Base-by-base conservation (phyloP, 352 stramenopile species). In the Halophytophthora polymorphica region DNA sequence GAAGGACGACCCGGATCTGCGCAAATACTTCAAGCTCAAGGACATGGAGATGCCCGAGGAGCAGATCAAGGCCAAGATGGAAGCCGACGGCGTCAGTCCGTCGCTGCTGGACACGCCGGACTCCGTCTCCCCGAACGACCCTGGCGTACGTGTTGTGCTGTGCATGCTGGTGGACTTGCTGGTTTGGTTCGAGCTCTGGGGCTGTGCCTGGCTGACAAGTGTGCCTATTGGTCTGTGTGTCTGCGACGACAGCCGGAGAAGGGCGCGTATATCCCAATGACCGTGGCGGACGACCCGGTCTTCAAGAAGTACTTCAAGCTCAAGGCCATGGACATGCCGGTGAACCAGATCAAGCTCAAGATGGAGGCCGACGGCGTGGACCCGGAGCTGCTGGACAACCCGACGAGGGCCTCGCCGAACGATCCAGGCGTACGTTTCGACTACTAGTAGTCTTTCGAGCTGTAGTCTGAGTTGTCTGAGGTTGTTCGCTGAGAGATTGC, bases 301-400 rank as follows among this genome's bases (percentile, higher is more conserved):
- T 88, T 90, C 46, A 82, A 79, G 38, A 91, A 90, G 57, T 95
- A 91, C 56, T 93, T 94, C 57, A 90, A 93, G 65, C 66, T 95
- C 25, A 91, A 90, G 61, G 61, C 45, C 13, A 84, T 94, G 78
- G 67, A 81, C 59, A 92, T 95, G 83, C 68, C 83, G 1, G 39
- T 86, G 13, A 76, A 89, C 17, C 75, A 93, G 39, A 91, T 95
- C 58, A 91, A 90, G 50, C 50, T 91, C 46, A 92, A 94, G 58
- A 95, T 95, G 79, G 74, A 91, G 52, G 73, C 73, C 0, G 86
- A 94, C 13, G 82, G 83, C 6, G 53, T 93, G 1, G 78, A 93
- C 39, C 66, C 85, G 1, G 50, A 64, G 13, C 50, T 93, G 23
- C 58, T 95, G 2, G 79, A 92, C 40, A 76, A 73, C 8, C 78